Percentiles rank a stretch among this genome's conserved stretches.
Evolutionary conservation across 371 early-diverging fungal species (phyloP).

Genomic region (Mucor irregularis): DNA sequence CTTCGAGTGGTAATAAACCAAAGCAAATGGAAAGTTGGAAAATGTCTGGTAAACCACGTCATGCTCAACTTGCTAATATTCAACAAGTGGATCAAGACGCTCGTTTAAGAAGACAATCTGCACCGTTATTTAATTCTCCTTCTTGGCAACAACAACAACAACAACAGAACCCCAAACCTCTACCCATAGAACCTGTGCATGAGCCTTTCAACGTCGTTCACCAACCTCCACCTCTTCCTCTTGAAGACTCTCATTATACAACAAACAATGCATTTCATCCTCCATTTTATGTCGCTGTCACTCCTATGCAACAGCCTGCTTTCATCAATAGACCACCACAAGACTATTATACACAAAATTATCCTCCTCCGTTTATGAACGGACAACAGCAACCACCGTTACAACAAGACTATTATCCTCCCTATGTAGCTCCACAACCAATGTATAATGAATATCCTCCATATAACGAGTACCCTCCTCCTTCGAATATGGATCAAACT

Average conservation of each 20-base stretch:
- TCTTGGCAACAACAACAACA: not conserved
- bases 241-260: not conserved
- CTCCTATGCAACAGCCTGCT: conserved; percentile 3
- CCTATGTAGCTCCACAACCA: not conserved
- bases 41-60: conserved; percentile 23
- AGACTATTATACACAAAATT: not conserved
- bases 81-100: conserved; percentile 3
- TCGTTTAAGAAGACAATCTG: conserved; percentile 10
- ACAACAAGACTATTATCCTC: not conserved
- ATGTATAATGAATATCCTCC: conserved; percentile 1
- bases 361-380: not conserved
- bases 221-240: not conserved
- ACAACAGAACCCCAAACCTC: conserved; percentile 3
- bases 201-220: conserved; percentile 3
- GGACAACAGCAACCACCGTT: not conserved
- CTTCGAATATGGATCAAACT: too few relatives aligned
- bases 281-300: conserved; percentile 11
- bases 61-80: conserved; percentile 14
- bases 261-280: not conserved
- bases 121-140: conserved; percentile 14
- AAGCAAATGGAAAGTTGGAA: conserved; percentile 20
- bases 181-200: conserved; percentile 14
- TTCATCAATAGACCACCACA: not conserved
- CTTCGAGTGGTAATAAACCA: not conserved
- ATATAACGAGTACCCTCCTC: not conserved